Percentiles rank a stretch among this genome's conserved stretches.
Conservation (phyloP, 2,329 filamentous ascomycete genomes). For the Mollisiaceae sp. region DNA sequence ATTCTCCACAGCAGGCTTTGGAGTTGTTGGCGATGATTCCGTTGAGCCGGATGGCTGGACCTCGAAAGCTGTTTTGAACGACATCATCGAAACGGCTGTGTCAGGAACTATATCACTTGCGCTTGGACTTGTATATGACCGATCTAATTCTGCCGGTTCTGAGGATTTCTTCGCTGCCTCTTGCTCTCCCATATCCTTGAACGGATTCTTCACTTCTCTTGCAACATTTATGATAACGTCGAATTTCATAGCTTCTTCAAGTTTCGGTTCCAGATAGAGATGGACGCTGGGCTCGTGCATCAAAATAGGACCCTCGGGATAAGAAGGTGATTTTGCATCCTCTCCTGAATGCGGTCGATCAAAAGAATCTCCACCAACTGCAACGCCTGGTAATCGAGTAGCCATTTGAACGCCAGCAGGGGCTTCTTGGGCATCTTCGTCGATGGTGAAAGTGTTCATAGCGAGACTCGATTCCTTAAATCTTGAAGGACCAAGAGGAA, state of each 20-base stretch:
- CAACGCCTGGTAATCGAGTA: constrained; percentile 53
- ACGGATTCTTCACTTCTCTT: constrained; percentile 80
- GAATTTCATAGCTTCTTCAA: constrained; percentile 76
- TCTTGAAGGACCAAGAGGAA: constrained; percentile 36
- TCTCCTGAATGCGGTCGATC: constrained; percentile 76
- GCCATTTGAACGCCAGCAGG: constrained; percentile 65
- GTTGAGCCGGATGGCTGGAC: constrained; percentile 48
- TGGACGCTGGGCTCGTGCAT: constrained; percentile 81
- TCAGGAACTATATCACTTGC: constrained; percentile 44
- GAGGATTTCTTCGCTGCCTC: constrained; percentile 39
- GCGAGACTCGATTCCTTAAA: constrained; percentile 39
- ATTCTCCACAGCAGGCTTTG: constrained; percentile 54
- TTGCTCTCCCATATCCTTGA: constrained; percentile 50
- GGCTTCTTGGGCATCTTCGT: constrained; percentile 51
- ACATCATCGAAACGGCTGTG: constrained; percentile 61
- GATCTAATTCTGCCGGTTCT: constrained; percentile 37
- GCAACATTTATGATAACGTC: constrained; percentile 87
- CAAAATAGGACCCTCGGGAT: constrained; percentile 80
- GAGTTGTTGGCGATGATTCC: constrained; percentile 56
- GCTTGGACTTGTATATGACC: constrained; percentile 15
- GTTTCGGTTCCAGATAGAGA: constrained; percentile 79
- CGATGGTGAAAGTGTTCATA: constrained; percentile 39
- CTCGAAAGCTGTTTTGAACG: constrained; percentile 66
- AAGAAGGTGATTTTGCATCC: constrained; percentile 80
- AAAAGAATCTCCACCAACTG: constrained; percentile 64